Evolutionary conservation across 345 rosid genomes (phyloP).

Genomic region (Dimocarpus longan): DNA sequence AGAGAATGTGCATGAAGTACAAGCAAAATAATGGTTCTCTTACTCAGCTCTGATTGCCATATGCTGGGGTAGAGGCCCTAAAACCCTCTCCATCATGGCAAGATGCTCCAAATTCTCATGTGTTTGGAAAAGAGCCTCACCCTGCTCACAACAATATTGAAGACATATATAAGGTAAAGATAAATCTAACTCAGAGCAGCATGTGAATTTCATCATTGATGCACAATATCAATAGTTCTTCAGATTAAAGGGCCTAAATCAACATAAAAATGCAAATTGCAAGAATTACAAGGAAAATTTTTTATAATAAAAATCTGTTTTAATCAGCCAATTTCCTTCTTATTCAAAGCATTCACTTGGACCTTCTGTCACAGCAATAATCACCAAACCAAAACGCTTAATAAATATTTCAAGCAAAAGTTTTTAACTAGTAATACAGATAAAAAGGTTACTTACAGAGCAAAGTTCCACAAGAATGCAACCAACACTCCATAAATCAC

Average conservation of each 20-base stretch:
- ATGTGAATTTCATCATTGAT: not conserved
- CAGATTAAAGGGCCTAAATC: not conserved
- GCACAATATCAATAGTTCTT: not conserved
- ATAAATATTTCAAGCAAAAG: constrained; percentile 5
- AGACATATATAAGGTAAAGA: not conserved
- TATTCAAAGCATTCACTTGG: not conserved
- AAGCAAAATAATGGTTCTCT: constrained; percentile 30
- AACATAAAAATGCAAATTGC: not conserved
- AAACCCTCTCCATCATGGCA: constrained; percentile 86
- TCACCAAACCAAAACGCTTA: not conserved
- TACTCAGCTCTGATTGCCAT: constrained; percentile 73
- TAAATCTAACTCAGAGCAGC: not conserved
- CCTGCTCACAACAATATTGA: constrained; percentile 39
- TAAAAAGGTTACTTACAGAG: constrained; percentile 51
- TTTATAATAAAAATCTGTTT: not conserved
- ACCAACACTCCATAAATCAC: constrained; percentile 82
- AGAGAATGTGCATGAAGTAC: constrained; percentile 24
- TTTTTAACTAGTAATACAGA: not conserved
- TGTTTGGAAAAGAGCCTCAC: constrained; percentile 83
- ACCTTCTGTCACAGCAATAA: not conserved
- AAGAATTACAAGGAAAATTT: not conserved
- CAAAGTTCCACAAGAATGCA: constrained; percentile 83
- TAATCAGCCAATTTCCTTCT: not conserved
- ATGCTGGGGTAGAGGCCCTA: constrained; percentile 76
- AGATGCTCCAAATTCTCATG: constrained; percentile 87